These are phyloP conservation scores for Entrophospora sp. DNA, from an alignment of 192 early-diverging fungal genomes.

Conservation along the genomic window DNA sequence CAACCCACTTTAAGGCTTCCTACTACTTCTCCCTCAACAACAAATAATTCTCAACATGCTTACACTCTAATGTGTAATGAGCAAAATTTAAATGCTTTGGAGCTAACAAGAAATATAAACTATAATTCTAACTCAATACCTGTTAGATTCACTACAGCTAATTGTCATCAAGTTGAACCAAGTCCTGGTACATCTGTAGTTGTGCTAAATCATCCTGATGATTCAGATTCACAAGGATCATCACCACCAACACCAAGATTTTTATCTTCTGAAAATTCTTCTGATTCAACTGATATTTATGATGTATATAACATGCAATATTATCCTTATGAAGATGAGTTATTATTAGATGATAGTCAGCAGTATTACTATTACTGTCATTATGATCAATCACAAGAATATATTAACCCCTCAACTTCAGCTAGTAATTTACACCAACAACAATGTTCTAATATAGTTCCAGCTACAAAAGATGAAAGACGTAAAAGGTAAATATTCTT, in stretches of 20 bases:
- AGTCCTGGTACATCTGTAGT: slow-evolving; percentile 16
- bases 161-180: slow-evolving; percentile 19
- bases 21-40: neutral
- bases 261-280: slow-evolving; percentile 1
- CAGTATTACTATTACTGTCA: slow-evolving; percentile 13
- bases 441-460: neutral
- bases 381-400: slow-evolving; percentile 17
- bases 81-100: slow-evolving; percentile 4
- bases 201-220: slow-evolving; percentile 21
- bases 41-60: neutral
- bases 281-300: slow-evolving; percentile 5
- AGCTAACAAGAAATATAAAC: neutral
- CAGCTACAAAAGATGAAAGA: slow-evolving; percentile 14
- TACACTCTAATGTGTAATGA: slow-evolving; percentile 5
- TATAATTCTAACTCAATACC: slow-evolving; percentile 11
- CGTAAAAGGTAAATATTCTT: slow-evolving; percentile 18
- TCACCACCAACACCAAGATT: slow-evolving; percentile 18
- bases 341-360: slow-evolving; percentile 5
- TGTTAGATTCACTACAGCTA: neutral
- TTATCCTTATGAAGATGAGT: slow-evolving; percentile 16
- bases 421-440: neutral
- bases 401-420: slow-evolving; percentile 9
- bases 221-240: slow-evolving; percentile 21
- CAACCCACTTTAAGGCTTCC: too few relatives aligned
- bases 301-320: neutral